Evolutionary conservation across 495 filamentous ascomycete species (phyloP), one percentile per base, ranked within the genome.

Genomic region (Annulohypoxylon maeteangense): DNA sequence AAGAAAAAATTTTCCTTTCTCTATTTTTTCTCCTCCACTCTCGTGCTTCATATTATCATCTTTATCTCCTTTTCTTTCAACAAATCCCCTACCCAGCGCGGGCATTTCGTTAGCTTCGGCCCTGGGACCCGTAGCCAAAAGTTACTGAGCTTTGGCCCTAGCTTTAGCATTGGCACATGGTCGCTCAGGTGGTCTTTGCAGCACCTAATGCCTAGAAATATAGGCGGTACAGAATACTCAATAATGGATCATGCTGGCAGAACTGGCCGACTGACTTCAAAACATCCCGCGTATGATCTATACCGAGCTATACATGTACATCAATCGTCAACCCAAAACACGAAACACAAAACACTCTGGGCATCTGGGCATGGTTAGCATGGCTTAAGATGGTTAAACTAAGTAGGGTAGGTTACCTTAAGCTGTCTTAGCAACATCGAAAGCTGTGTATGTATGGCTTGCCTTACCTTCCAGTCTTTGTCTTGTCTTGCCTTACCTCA

Each of bases 401-500:
- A 44, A 67, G 44, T 42, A 14, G 23, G 53, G 29, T 40, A 57
- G 54, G 54, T 57, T 57, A 57, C 54, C 54, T 40, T 34, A 22
- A 57, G 27, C 29, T 32, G 29, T 54, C 27, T 8, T 54, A 18
- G 29, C 50, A 34, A 54, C n/a, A 20, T 20, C 27, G 20, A n/a
- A n/a, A n/a, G n/a, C n/a, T n/a, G n/a, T n/a, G n/a, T n/a, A n/a
- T 51, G 65, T 73, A 42, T 57, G 61, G 54, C 58, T 67, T 72
- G 59, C 69, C 63, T 64, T 67, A 54, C 63, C 58, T 63, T 40
- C 14, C 14, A 4, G 36, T n/a, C 36, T n/a, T 40, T 40, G 40
- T 72, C 32, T 63, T 69, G 31, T 67, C 44, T 62, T 68, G 65
- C 70, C 65, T 68, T 68, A 65, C 65, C 70, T 68, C 61, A 65